A percentile compares a stretch with the other conserved stretches of the same genome.
These are phyloP conservation scores for Wickerhamomyces ciferrii DNA, from an alignment of 805 yeast genomes.

Conservation along the genomic window DNA sequence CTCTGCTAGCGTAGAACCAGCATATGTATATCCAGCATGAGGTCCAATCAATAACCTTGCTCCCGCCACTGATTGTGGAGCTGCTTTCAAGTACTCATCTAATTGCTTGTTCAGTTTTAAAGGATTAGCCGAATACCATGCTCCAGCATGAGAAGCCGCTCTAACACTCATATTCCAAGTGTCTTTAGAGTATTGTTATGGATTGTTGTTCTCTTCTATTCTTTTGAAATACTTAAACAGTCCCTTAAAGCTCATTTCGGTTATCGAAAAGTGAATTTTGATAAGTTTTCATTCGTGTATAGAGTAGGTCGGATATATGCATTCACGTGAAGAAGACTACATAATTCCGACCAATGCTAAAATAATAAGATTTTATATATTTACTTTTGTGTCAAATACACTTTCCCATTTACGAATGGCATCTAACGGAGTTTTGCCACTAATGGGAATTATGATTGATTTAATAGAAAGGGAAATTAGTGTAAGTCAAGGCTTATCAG, in stretches of 20 bases:
- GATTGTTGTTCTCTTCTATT: no score
- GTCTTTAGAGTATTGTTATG: no score
- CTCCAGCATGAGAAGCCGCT: slow-evolving; percentile 71
- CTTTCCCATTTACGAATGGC: background rate
- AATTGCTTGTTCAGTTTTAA: slow-evolving; percentile 44
- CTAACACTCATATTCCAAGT: slow-evolving; percentile 4
- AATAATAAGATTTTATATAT: background rate
- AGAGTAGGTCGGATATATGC: background rate
- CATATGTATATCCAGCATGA: slow-evolving; percentile 89
- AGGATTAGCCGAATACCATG: slow-evolving; percentile 69
- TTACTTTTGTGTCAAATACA: background rate
- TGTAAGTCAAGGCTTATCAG: no score
- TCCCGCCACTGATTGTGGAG: slow-evolving; percentile 28
- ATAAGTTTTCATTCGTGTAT: background rate
- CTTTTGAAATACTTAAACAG: background rate
- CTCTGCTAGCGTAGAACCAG: slow-evolving; percentile 74
- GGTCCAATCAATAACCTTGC: slow-evolving; percentile 57
- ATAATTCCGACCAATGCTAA: background rate
- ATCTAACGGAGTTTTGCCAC: background rate
- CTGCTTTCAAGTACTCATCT: slow-evolving; percentile 35
- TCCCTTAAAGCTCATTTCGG: background rate
- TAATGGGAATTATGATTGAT: no score
- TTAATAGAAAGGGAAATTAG: no score
- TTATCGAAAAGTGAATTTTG: background rate
- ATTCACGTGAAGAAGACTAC: background rate